These are phyloP conservation scores for Lactarius deliciosus DNA, from an alignment of 768 basidiomycete genomes.

Conservation along the genomic window DNA sequence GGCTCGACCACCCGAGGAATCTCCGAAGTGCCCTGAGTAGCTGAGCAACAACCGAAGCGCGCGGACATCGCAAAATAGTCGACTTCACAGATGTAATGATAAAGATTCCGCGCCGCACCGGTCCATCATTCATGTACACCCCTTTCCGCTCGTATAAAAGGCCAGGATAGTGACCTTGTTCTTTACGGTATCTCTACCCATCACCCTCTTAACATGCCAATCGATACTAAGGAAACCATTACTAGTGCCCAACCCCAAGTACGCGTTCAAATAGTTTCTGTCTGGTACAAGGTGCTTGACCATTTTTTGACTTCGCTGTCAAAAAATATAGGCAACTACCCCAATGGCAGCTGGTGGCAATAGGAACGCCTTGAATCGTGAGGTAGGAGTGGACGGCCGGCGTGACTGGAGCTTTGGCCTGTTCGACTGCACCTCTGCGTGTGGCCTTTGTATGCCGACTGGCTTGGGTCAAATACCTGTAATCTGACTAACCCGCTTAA, in stretches of 20 bases:
- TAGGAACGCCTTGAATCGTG: constrained; percentile 32
- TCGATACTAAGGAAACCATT: background rate
- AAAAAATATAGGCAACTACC: background rate
- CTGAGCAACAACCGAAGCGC: too few relatives aligned
- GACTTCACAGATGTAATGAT: too few relatives aligned
- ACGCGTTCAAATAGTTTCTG: background rate
- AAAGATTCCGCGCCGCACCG: too few relatives aligned
- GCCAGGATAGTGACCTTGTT: background rate
- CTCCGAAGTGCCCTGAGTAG: too few relatives aligned
- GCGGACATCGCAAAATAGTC: too few relatives aligned
- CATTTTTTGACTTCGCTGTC: background rate
- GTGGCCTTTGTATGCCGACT: constrained; percentile 33
- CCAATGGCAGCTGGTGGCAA: constrained; percentile 23
- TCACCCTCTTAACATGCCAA: background rate
- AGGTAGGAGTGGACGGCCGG: constrained; percentile 33
- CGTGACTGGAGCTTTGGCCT: constrained; percentile 39
- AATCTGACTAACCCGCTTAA: constrained; percentile 22
- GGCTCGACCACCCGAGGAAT: too few relatives aligned
- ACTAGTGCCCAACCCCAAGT: background rate
- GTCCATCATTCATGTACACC: too few relatives aligned
- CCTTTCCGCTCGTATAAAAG: too few relatives aligned
- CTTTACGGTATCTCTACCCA: background rate
- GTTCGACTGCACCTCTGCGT: constrained; percentile 30
- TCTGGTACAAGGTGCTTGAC: background rate
- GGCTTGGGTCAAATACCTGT: background rate